Evolutionary conservation across 2,329 filamentous ascomycete genomes (phyloP), one percentile per base, ranked within the genome.

Genomic region (Microdochium trichocladiopsis): DNA sequence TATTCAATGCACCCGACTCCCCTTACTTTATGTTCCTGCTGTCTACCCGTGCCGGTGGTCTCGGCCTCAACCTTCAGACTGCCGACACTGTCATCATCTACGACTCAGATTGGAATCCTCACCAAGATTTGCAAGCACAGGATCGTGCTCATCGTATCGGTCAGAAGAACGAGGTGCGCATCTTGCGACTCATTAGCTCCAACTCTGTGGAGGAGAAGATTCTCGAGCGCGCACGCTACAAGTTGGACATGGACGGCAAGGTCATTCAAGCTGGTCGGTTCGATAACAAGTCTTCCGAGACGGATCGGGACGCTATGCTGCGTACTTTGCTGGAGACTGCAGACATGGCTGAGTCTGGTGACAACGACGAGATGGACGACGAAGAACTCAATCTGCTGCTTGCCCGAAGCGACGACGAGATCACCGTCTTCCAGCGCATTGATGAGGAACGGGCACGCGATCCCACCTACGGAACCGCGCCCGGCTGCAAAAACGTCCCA

Each of bases 81-180:
- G 94, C 94, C 43, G 94, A 99, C 70, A 99, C 94, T 1, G 94
- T 99, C 74, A 96, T 99, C 71, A 99, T 99, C 65, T 99, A 96
- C 72, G 94, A 99, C 66, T 99, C 94, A 0, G 94, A 99, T 74
- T 99, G 94, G 94, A 99, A 99, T 70, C 94, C 94, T 66, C 93
- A 97, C 68, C 94, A 99, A 71, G 94, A 99, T 88, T 77, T 99
- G 71, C 94, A 99, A 70, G 94, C 94, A 14, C 94, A 99, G 68
- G 94, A 99, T 87, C 94, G 94, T 86, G 94, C 94, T 48, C 94
- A 99, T 84, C 93, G 94, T 87, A 99, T 99, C 60, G 94, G 94
- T 56, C 94, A 99, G 71, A 99, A 99, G 84, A 99, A 99, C 63
- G 94, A 99, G 71, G 94, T 99, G 52, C 88, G 94, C 62, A 99